phyloP scores from a whole-genome alignment of 495 filamentous ascomycete species.

The Bryoglossum gracile region DNA sequence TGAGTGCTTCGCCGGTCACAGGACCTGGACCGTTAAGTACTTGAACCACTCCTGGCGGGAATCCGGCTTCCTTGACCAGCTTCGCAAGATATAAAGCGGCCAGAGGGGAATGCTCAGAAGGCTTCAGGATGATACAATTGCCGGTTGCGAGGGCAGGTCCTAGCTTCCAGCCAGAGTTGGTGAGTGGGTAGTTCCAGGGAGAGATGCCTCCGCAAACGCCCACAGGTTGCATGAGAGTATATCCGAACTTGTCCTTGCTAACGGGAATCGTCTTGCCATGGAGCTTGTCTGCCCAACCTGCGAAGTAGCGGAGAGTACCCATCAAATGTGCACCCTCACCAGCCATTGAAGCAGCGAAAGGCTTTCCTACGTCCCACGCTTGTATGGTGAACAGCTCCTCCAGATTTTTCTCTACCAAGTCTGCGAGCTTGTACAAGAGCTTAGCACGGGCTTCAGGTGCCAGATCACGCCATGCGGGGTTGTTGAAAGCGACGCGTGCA shows the following conservation, averaged over 20 bases:
- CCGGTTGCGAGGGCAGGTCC: slow-evolving; percentile 39
- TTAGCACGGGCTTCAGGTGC: slow-evolving; percentile 60
- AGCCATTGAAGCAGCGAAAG: slow-evolving; percentile 62
- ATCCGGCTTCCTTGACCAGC: slow-evolving; percentile 48
- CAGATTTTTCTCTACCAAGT: slow-evolving; percentile 62
- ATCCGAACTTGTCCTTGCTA: too few relatives aligned
- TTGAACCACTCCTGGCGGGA: slow-evolving; percentile 53
- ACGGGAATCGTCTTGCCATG: slow-evolving; percentile 64
- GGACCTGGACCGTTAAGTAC: slow-evolving; percentile 40
- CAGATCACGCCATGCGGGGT: slow-evolving; percentile 71
- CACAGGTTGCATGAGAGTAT: slow-evolving; percentile 28
- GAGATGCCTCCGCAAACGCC: slow-evolving; percentile 34
- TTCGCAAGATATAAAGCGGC: slow-evolving; percentile 47
- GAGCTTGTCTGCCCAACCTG: slow-evolving; percentile 84
- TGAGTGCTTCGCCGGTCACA: slow-evolving; percentile 49
- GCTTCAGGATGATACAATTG: slow-evolving; percentile 41
- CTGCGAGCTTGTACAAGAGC: slow-evolving; percentile 70
- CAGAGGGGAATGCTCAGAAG: slow-evolving; percentile 47
- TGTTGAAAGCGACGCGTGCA: slow-evolving; percentile 71
- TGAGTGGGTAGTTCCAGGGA: slow-evolving; percentile 45
- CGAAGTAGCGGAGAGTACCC: slow-evolving; percentile 70
- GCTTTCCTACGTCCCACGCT: slow-evolving; percentile 89
- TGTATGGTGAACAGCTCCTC: slow-evolving; percentile 79
- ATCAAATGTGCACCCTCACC: slow-evolving; percentile 65
- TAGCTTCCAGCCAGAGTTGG: slow-evolving; percentile 36